These are phyloP conservation scores for Suillus bovinus DNA, from an alignment of 768 basidiomycete species.

Conservation along the genomic window DNA sequence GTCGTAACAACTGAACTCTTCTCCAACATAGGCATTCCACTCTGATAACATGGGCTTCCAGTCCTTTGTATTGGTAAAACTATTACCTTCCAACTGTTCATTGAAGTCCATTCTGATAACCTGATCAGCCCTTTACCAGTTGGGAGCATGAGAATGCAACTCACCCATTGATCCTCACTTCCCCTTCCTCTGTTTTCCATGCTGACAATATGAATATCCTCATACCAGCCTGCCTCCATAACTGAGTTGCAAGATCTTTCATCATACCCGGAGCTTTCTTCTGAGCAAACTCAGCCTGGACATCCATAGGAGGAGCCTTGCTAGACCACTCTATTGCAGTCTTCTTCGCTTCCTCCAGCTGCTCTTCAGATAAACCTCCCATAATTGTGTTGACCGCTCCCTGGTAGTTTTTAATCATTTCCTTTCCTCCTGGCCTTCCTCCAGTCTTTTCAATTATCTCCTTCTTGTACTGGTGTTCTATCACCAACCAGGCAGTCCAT, in stretches of 20 bases:
- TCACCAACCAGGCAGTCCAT: background rate
- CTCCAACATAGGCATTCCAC: background rate
- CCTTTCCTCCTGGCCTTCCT: background rate
- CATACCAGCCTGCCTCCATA: constrained; percentile 4
- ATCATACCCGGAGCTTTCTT: background rate
- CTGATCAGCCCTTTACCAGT: background rate
- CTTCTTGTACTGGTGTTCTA: too few species aligned
- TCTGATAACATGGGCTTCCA: too few species aligned
- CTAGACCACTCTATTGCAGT: background rate
- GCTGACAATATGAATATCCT: too few species aligned
- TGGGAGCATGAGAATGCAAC: background rate
- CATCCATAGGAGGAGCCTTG: background rate
- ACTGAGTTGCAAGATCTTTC: background rate
- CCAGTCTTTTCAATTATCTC: too few species aligned
- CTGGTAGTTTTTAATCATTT: background rate
- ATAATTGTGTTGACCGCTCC: background rate
- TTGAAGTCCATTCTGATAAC: background rate
- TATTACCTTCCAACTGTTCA: background rate
- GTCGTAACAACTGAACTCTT: too few species aligned
- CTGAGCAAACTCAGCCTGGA: background rate
- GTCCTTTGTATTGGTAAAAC: too few species aligned
- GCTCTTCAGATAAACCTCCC: background rate
- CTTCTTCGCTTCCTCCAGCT: too few species aligned
- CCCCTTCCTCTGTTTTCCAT: background rate
- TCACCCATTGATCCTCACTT: background rate